Evolutionary conservation across 225 moss, liverwort and hornwort genomes (phyloP).

Genomic region (Anthoceros angustus): DNA sequence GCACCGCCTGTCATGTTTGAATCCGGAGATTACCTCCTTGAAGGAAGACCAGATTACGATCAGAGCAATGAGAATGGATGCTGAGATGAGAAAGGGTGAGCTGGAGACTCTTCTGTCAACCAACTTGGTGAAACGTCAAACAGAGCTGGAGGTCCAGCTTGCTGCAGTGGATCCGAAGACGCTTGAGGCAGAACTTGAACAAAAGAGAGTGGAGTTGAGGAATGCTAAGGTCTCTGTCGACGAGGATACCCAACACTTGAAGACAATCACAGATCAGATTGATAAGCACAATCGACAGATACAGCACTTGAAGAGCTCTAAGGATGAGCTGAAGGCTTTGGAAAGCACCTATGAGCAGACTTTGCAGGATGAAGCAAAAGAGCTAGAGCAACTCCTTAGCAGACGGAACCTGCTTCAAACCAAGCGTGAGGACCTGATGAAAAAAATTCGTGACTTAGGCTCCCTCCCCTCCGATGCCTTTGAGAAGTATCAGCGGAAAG

Average conservation of each 20-base stretch:
- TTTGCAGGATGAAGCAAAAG: constrained; percentile 91
- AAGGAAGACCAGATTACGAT: constrained; percentile 64
- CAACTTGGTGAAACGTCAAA: constrained; percentile 69
- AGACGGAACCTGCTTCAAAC: constrained; percentile 66
- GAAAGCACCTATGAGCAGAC: constrained; percentile 75
- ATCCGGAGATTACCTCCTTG: constrained; percentile 67
- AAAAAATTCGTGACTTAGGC: constrained; percentile 87
- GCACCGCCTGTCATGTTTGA: constrained; percentile 44
- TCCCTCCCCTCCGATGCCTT: constrained; percentile 90
- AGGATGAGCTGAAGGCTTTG: constrained; percentile 70
- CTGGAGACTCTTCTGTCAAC: constrained; percentile 74
- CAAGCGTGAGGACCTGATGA: constrained; percentile 85
- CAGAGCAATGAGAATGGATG: constrained; percentile 71
- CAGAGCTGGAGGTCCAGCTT: constrained; percentile 63
- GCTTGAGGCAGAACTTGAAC: constrained; percentile 45
- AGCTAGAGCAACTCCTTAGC: constrained; percentile 72
- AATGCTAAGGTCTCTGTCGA: constrained; percentile 59
- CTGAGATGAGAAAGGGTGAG: constrained; percentile 75
- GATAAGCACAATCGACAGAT: constrained; percentile 57
- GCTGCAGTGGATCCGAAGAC: constrained; percentile 55
- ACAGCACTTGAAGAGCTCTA: constrained; percentile 49
- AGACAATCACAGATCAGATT: constrained; percentile 53
- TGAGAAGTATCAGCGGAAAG: constrained; percentile 92
- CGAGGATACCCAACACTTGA: constrained; percentile 49
- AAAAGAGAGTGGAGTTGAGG: constrained; percentile 50